Evolutionary conservation across 2,329 filamentous ascomycete species (phyloP).

Genomic region (Kalmusia sp.): DNA sequence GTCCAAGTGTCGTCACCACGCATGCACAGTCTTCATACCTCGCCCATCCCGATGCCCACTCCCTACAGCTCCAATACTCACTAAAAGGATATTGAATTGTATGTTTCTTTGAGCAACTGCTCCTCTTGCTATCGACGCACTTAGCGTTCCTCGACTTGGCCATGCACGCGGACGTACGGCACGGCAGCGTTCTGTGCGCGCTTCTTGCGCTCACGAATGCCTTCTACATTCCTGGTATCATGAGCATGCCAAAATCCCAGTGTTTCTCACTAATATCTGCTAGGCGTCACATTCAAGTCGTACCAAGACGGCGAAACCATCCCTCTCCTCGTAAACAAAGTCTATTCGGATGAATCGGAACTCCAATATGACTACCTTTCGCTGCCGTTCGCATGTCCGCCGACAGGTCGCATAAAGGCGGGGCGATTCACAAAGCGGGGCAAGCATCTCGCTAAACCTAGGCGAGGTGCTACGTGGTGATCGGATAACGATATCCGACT

Average conservation of each 20-base stretch:
- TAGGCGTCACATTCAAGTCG: slow-evolving; percentile 83
- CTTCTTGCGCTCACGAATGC: slow-evolving; percentile 60
- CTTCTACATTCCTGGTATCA: slow-evolving; percentile 89
- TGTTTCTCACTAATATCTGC: not conserved
- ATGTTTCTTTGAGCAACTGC: not conserved
- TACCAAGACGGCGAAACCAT: slow-evolving; percentile 79
- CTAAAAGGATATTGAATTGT: no score
- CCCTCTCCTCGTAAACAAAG: slow-evolving; percentile 88
- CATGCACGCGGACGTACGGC: slow-evolving; percentile 27
- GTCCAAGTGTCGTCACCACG: not conserved
- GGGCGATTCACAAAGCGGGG: slow-evolving; percentile 76
- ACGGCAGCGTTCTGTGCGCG: slow-evolving; percentile 18
- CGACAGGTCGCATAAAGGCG: slow-evolving; percentile 70
- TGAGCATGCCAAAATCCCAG: no score
- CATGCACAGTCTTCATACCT: no score
- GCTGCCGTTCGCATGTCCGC: slow-evolving; percentile 85
- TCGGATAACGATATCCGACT: slow-evolving; percentile 83
- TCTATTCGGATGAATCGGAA: slow-evolving; percentile 87
- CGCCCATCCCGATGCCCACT: not conserved
- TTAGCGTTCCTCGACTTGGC: not conserved
- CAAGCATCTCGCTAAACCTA: slow-evolving; percentile 81
- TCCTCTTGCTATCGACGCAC: not conserved
- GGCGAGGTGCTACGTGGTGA: slow-evolving; percentile 89
- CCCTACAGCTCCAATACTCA: no score
- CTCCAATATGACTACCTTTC: slow-evolving; percentile 93